Evolutionary conservation across 352 stramenopile genomes (phyloP).

Genomic region (Globisporangium paddicum): DNA sequence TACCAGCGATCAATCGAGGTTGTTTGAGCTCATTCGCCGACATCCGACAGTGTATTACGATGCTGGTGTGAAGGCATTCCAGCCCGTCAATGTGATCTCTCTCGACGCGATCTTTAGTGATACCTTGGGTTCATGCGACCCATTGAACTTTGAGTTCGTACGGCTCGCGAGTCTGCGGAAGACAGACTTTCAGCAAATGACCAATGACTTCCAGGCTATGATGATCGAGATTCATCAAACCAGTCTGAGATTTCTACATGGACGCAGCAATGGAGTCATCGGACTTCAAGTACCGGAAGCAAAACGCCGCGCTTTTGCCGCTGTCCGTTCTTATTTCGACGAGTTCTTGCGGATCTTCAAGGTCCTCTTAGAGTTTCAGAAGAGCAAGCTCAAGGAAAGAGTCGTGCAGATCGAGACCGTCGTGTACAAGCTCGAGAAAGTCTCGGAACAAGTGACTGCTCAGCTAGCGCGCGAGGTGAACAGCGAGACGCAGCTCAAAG

Average conservation of each 20-base stretch:
- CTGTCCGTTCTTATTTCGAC: slow-evolving; percentile 34
- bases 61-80: slow-evolving; percentile 39
- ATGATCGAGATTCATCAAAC: slow-evolving; percentile 10
- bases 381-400: slow-evolving; percentile 18
- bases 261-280: not conserved
- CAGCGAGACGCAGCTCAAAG: slow-evolving; percentile 24
- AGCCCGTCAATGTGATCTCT: slow-evolving; percentile 7
- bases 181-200: not conserved
- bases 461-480: slow-evolving; percentile 29
- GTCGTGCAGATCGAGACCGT: not conserved
- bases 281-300: not conserved
- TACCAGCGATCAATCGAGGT: slow-evolving; percentile 20
- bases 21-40: slow-evolving; percentile 32
- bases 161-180: not conserved
- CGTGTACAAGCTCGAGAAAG: slow-evolving; percentile 3
- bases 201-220: not conserved
- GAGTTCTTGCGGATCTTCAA: slow-evolving; percentile 44
- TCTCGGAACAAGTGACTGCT: not conserved
- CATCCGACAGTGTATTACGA: slow-evolving; percentile 45
- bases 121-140: not conserved
- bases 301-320: slow-evolving; percentile 18
- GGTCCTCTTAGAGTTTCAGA: slow-evolving; percentile 40
- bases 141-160: slow-evolving; percentile 4
- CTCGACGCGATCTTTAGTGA: slow-evolving; percentile 25
- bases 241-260: not conserved